Conservation (phyloP, 306 rosid genomes). For the Cucumis melo region DNA sequence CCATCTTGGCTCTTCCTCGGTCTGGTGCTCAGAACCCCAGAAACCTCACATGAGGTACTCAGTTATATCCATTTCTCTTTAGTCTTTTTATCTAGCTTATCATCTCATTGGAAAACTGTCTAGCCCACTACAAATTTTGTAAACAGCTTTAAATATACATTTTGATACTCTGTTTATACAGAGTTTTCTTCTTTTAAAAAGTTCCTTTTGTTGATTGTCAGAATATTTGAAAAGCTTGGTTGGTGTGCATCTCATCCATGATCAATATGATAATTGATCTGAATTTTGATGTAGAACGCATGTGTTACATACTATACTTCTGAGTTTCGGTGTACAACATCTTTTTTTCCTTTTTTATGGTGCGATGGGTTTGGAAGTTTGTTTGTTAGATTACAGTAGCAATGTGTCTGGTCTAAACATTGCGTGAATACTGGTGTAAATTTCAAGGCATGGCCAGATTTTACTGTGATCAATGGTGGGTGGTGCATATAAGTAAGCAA, state of each 20-base stretch:
- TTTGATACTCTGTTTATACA: slow-evolving; percentile 1
- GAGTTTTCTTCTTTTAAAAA: not conserved
- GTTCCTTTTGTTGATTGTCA: slow-evolving; percentile 7
- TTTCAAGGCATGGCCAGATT: slow-evolving; percentile 23
- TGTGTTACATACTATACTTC: not conserved
- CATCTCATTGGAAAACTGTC: slow-evolving; percentile 11
- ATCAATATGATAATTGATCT: not conserved
- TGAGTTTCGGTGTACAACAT: not conserved
- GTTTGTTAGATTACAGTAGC: not conserved
- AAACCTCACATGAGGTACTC: slow-evolving; percentile 50
- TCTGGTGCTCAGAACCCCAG: slow-evolving; percentile 54
- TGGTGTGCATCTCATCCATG: slow-evolving; percentile 5
- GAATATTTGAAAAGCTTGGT: slow-evolving; percentile 14
- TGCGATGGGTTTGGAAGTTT: not conserved
- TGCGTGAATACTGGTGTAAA: slow-evolving; percentile 15
- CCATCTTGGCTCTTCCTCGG: slow-evolving; percentile 72
- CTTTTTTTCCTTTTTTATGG: not conserved
- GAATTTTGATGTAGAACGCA: not conserved
- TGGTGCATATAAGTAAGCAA: slow-evolving; percentile 13
- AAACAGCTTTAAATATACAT: slow-evolving; percentile 10
- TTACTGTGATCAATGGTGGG: slow-evolving; percentile 21
- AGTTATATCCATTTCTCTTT: slow-evolving; percentile 22
- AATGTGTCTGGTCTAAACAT: not conserved
- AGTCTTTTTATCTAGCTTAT: not conserved
- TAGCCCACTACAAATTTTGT: slow-evolving; percentile 17